Conservation (phyloP, 2,329 filamentous ascomycete species). For the Botrytis sinoallii region DNA sequence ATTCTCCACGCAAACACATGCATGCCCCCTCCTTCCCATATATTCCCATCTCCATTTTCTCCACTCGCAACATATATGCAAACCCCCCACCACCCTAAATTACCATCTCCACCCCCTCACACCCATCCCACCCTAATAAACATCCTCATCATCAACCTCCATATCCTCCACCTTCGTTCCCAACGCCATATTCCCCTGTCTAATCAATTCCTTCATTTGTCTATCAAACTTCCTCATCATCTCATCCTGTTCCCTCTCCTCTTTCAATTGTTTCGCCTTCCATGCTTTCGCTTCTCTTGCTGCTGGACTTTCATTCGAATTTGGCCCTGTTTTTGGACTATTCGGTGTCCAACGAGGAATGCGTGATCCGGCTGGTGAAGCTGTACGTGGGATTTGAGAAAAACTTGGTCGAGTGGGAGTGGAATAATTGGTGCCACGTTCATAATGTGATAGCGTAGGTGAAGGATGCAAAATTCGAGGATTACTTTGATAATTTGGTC, state of each 20-base stretch:
- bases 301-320: slow-evolving; percentile 34
- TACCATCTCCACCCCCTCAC: no score
- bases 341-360: slow-evolving; percentile 42
- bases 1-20: not conserved
- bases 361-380: slow-evolving; percentile 52
- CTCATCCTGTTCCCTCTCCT: slow-evolving; percentile 75
- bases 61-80: not conserved
- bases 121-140: not conserved
- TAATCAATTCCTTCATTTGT: slow-evolving; percentile 80
- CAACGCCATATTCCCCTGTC: slow-evolving; percentile 81
- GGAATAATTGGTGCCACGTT: slow-evolving; percentile 40
- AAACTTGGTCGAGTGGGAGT: slow-evolving; percentile 47
- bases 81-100: not conserved
- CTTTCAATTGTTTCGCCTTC: slow-evolving; percentile 66
- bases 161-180: slow-evolving; percentile 54
- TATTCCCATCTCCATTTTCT: no score
- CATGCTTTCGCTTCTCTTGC: slow-evolving; percentile 69
- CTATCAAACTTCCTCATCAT: slow-evolving; percentile 77
- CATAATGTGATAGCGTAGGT: not conserved
- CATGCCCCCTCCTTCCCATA: no score
- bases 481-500: not conserved
- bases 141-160: slow-evolving; percentile 29
- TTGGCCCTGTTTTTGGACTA: slow-evolving; percentile 14
- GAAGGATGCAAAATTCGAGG: not conserved
- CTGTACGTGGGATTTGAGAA: slow-evolving; percentile 41